Percentiles rank a stretch among this genome's conserved stretches.
These are phyloP conservation scores for Fusarium dimerum DNA, from an alignment of 2,329 filamentous ascomycete genomes.

Conservation along the genomic window DNA sequence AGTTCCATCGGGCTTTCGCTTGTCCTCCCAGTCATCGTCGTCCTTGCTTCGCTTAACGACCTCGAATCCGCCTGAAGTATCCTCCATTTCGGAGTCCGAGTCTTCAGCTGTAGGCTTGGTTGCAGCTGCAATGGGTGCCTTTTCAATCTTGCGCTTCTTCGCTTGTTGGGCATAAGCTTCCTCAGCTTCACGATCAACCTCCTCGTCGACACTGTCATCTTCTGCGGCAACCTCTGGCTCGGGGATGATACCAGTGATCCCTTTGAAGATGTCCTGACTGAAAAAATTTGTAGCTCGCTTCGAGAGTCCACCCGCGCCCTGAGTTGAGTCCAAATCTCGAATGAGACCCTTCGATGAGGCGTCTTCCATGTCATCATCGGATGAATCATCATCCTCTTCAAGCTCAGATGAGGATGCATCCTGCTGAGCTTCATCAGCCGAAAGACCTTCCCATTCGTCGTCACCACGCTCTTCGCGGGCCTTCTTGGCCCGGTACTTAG, in stretches of 20 bases:
- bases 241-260: constrained; percentile 68
- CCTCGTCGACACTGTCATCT: constrained; percentile 31
- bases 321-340: constrained; percentile 37
- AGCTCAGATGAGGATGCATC: constrained; percentile 56
- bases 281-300: constrained; percentile 82
- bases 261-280: constrained; percentile 91
- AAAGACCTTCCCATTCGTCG: constrained; percentile 91
- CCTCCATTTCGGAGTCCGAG: constrained; percentile 36
- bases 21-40: constrained; percentile 66
- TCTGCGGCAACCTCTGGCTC: constrained; percentile 35
- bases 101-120: constrained; percentile 27
- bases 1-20: constrained; percentile 63
- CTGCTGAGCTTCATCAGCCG: constrained; percentile 60
- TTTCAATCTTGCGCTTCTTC: constrained; percentile 27
- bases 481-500: constrained; percentile 89
- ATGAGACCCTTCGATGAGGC: constrained; percentile 32
- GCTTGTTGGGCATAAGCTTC: constrained; percentile 28
- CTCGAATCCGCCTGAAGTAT: constrained; percentile 58
- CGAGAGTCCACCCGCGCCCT: constrained; percentile 21
- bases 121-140: background rate
- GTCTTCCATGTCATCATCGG: constrained; percentile 35
- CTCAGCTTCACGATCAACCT: constrained; percentile 35
- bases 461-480: constrained; percentile 78
- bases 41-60: constrained; percentile 51
- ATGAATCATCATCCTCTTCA: constrained; percentile 52